Percentiles rank a stretch among this genome's conserved stretches.
These are phyloP conservation scores for Paratrypanosoma confusum DNA, from an alignment of 208 protist species.

Conservation along the genomic window DNA sequence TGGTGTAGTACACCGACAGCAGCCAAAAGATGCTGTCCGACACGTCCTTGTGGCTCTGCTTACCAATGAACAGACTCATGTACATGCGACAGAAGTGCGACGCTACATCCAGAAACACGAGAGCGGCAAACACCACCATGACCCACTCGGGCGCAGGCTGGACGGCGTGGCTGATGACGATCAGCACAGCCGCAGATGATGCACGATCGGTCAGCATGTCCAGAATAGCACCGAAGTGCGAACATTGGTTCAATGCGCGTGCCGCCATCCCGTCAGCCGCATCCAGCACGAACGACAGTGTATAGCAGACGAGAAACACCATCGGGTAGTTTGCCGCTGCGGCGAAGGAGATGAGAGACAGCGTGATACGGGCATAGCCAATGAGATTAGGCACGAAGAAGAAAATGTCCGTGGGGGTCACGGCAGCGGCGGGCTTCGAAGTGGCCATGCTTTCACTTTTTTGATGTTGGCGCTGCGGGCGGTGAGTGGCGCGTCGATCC, in stretches of 20 bases:
- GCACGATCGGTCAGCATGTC: constrained; percentile 92
- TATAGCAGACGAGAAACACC: constrained; percentile 73
- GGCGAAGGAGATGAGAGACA: constrained; percentile 59
- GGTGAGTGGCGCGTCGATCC: too few relatives aligned
- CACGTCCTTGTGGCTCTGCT: constrained; percentile 78
- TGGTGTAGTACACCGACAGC: constrained; percentile 87
- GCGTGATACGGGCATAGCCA: constrained; percentile 73
- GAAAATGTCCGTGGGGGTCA: constrained; percentile 16
- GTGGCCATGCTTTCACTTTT: background rate
- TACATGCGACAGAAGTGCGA: constrained; percentile 93
- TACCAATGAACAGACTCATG: constrained; percentile 44
- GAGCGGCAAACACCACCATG: constrained; percentile 36
- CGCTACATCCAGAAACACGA: constrained; percentile 84
- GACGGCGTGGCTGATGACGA: constrained; percentile 74
- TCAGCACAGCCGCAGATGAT: constrained; percentile 78
- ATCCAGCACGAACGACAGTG: constrained; percentile 76
- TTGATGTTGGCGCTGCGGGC: background rate
- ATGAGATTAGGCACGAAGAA: constrained; percentile 89
- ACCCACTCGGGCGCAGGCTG: constrained; percentile 49
- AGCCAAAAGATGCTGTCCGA: constrained; percentile 69
- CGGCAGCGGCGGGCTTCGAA: background rate
- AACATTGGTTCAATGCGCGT: constrained; percentile 76
- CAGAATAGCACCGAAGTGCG: constrained; percentile 86
- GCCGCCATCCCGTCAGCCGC: constrained; percentile 85
- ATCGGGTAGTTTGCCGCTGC: constrained; percentile 49